A percentile compares a stretch with the other conserved stretches of the same genome.
phyloP scores from a whole-genome alignment of 306 rosid species.

The Hippophae tibetana region DNA sequence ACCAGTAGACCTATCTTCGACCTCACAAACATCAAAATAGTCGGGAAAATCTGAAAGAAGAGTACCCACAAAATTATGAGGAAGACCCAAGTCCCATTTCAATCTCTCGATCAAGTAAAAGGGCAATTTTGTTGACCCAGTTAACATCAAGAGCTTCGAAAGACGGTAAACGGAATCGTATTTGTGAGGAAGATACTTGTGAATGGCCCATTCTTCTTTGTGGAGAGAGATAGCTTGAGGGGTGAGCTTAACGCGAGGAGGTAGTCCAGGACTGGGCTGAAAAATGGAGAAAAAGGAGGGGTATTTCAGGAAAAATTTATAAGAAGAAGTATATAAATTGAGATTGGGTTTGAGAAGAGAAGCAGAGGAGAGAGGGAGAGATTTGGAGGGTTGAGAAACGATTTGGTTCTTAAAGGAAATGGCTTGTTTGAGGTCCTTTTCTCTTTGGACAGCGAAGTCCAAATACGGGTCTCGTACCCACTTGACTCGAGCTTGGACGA shows the following conservation, averaged over 20 bases:
- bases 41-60: slow-evolving; percentile 73
- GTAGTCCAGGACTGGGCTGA: slow-evolving; percentile 45
- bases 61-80: slow-evolving; percentile 35
- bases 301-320: slow-evolving; percentile 42
- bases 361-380: slow-evolving; percentile 47
- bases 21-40: slow-evolving; percentile 52
- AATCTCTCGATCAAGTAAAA: slow-evolving; percentile 52
- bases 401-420: slow-evolving; percentile 55
- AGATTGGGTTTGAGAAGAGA: slow-evolving; percentile 45
- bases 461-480: slow-evolving; percentile 80
- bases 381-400: slow-evolving; percentile 41
- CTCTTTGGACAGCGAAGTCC: slow-evolving; percentile 56
- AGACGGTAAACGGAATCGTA: slow-evolving; percentile 46
- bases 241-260: slow-evolving; percentile 51
- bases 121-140: slow-evolving; percentile 52
- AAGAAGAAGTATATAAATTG: slow-evolving; percentile 39
- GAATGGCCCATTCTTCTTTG: slow-evolving; percentile 47
- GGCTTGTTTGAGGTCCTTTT: slow-evolving; percentile 54
- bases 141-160: slow-evolving; percentile 65
- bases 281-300: slow-evolving; percentile 39
- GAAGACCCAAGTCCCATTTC: slow-evolving; percentile 88
- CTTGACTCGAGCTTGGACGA: slow-evolving; percentile 62
- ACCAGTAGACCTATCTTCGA: slow-evolving; percentile 40
- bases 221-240: slow-evolving; percentile 44
- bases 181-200: slow-evolving; percentile 27